Base-by-base conservation (phyloP, 768 basidiomycete species). In the Mycena floridula region DNA sequence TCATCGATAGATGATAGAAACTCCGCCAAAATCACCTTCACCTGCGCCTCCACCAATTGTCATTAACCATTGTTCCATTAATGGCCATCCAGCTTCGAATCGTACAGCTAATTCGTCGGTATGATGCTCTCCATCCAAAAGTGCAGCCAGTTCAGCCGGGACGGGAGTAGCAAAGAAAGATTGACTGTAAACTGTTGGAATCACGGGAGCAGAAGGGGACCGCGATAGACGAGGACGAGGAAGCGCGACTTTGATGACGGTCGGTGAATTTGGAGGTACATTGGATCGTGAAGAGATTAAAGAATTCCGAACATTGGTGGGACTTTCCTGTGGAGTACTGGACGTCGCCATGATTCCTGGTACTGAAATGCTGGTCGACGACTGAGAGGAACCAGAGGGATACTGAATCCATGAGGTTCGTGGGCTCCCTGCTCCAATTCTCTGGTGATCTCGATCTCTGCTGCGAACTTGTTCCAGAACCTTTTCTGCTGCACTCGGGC, bases 81-180 rank as follows among this genome's bases (percentile, higher is more conserved):
- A 65, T 9, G 81, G 81, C 93, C 91, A 94, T 0, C 86, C 83
- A 25, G 83, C 81, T 50, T 89, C 82, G 54, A 94, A 95, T 49
- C 60, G 74, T 21, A 87, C 81, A 37, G 86, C 84, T 36, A 98
- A 65, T 64, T 97, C 94, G 57, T 98, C 95, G 2, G 89, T 85
- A 60, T 93, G 86, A 60, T 92, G 93, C 45, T 83, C 86, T 7
- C 95, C 96, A 55, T 98, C 85, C 11, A 98, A 69, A 47, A 89
- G 60, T 2, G 68, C 50, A 22, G 73, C 54, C 21, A 93, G 53
- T 11, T 79, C 77, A 4, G 68, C 65, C 7, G 88, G 60, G 8
- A 59, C 47, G 21, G 47, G 37, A 36, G 50, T 51, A 11, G 46
- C 24, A 16, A 21, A 45, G 45, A 18, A 7, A 16, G 38, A 22